phyloP scores from a whole-genome alignment of 495 filamentous ascomycete genomes.

The Xylona heveae region DNA sequence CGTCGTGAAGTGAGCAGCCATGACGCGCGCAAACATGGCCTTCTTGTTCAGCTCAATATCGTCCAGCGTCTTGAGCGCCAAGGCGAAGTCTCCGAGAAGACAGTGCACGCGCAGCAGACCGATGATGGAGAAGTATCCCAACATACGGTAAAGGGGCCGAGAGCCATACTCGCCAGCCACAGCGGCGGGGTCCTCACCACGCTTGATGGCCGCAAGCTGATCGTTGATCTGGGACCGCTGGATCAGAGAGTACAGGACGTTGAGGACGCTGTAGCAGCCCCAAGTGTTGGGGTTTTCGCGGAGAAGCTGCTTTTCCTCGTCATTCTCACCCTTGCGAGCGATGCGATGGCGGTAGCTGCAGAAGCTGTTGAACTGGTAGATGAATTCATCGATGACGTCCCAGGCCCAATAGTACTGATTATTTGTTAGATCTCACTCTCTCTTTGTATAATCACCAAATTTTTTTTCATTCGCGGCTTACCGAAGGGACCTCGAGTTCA shows the following conservation, averaged over 20 bases:
- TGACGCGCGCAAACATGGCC: conserved; percentile 97
- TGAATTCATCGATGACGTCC: conserved; percentile 99
- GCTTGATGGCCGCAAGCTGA: conserved; percentile 85
- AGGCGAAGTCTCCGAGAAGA: conserved; percentile 90
- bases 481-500: conserved; percentile 86
- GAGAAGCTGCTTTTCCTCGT: conserved; percentile 76
- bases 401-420: conserved; percentile 95
- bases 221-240: conserved; percentile 95
- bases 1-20: conserved; percentile 98
- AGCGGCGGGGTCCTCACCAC: conserved; percentile 61
- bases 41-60: conserved; percentile 99
- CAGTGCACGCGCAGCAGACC: conserved; percentile 91
- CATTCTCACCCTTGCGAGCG: conserved; percentile 63
- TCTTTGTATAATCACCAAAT: background rate
- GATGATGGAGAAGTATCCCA: conserved; percentile 98
- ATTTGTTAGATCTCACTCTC: background rate
- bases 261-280: conserved; percentile 98
- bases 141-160: conserved; percentile 86
- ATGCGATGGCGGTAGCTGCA: conserved; percentile 85
- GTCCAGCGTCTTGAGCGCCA: conserved; percentile 94
- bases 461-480: conserved; percentile 14
- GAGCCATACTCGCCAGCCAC: conserved; percentile 89
- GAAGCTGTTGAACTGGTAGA: conserved; percentile 99
- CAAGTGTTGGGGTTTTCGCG: conserved; percentile 95
- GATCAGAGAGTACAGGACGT: conserved; percentile 97